Percentiles rank a stretch among this genome's conserved stretches.
These are phyloP conservation scores for Rhinocladiella similis DNA, from an alignment of 2,329 filamentous ascomycete genomes.

Conservation along the genomic window DNA sequence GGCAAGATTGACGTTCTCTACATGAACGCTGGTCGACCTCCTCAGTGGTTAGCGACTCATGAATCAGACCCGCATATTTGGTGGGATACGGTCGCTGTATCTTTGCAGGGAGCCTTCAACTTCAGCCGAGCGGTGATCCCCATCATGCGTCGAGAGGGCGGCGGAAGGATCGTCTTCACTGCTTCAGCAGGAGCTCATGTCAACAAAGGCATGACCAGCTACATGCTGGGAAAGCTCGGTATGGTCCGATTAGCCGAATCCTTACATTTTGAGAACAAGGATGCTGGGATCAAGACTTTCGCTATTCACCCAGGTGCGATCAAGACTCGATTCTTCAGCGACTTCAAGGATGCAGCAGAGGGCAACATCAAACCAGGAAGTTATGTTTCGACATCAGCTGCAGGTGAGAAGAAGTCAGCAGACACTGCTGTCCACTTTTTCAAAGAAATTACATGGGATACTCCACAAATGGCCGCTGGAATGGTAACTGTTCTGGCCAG, in stretches of 20 bases:
- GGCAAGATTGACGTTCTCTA: conserved; percentile 46
- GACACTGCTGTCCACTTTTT: conserved; percentile 20
- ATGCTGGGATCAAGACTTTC: conserved; percentile 21
- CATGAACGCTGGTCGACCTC: conserved; percentile 42
- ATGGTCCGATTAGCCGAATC: conserved; percentile 24
- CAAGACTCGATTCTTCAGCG: conserved; percentile 24
- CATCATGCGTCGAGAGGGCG: conserved; percentile 21
- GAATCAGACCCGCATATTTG: conserved; percentile 23
- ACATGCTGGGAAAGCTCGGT: conserved; percentile 24
- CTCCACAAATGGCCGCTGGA: conserved; percentile 24
- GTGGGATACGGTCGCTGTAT: conserved; percentile 25
- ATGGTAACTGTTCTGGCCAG: conserved; percentile 19
- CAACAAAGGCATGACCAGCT: conserved; percentile 23
- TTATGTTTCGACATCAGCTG: conserved; percentile 16
- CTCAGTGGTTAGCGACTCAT: conserved; percentile 23
- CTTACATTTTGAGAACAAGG: conserved; percentile 26
- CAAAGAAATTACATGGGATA: conserved; percentile 20
- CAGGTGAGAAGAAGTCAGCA: conserved; percentile 22
- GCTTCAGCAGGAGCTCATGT: conserved; percentile 23
- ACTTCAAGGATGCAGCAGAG: conserved; percentile 25
- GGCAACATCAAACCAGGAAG: conserved; percentile 18
- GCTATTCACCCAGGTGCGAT: conserved; percentile 26
- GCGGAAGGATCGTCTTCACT: conserved; percentile 25
- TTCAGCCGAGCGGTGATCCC: conserved; percentile 23
- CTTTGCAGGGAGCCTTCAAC: conserved; percentile 25